These are phyloP conservation scores for Ceratobasidium sp. DNA, from an alignment of 1,284 basidiomycete genomes.

Conservation along the genomic window DNA sequence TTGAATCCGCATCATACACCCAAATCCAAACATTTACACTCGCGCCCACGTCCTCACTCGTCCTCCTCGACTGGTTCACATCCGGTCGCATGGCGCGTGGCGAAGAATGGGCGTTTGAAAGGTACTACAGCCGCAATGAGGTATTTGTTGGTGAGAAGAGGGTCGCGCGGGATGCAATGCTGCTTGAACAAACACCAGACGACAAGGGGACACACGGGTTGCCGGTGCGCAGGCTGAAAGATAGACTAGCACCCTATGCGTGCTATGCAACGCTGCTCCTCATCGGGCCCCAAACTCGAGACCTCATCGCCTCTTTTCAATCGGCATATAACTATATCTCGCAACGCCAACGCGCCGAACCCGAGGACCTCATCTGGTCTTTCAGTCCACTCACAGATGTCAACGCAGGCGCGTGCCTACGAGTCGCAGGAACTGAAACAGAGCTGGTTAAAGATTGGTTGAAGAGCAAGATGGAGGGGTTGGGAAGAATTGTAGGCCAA, in stretches of 20 bases:
- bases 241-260: constrained; percentile 76
- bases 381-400: constrained; percentile 60
- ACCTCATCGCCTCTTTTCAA: constrained; percentile 61
- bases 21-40: constrained; percentile 83
- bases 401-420: constrained; percentile 65
- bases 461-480: constrained; percentile 59
- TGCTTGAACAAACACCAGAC: constrained; percentile 67
- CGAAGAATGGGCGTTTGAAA: constrained; percentile 90
- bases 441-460: constrained; percentile 80
- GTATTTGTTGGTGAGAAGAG: constrained; percentile 71
- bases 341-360: constrained; percentile 67
- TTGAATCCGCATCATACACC: constrained; percentile 80
- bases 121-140: constrained; percentile 89
- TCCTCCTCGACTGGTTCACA: constrained; percentile 91
- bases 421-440: constrained; percentile 77
- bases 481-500: constrained; percentile 68
- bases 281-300: constrained; percentile 68
- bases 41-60: constrained; percentile 65
- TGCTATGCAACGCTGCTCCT: constrained; percentile 88
- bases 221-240: constrained; percentile 63
- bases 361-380: constrained; percentile 81
- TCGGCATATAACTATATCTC: constrained; percentile 65
- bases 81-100: constrained; percentile 81
- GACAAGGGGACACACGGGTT: constrained; percentile 48
- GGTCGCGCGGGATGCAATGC: constrained; percentile 78